Conservation (phyloP, 2,329 filamentous ascomycete species). For the Hawksworthiomyces lignivorus region DNA sequence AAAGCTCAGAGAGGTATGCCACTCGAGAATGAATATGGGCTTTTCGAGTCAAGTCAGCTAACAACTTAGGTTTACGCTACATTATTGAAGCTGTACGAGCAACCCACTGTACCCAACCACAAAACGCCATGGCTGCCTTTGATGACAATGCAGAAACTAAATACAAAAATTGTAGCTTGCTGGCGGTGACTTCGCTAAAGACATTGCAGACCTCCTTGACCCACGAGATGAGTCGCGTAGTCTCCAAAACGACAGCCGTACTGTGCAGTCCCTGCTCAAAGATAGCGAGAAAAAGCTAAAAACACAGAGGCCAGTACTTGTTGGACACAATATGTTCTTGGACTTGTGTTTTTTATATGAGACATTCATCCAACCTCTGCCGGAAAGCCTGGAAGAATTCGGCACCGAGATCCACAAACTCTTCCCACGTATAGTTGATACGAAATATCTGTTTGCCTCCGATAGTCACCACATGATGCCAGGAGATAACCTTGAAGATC, state of each 20-base stretch:
- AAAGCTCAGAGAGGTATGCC: conserved; percentile 15
- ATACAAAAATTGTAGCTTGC: conserved; percentile 15
- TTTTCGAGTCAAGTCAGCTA: too few relatives aligned
- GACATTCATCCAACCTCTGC: conserved; percentile 53
- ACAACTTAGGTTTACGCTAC: conserved; percentile 16
- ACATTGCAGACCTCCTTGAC: conserved; percentile 3
- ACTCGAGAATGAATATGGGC: too few relatives aligned
- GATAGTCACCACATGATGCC: conserved; percentile 68
- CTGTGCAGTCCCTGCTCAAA: conserved; percentile 8
- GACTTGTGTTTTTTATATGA: conserved; percentile 57
- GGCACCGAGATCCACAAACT: conserved; percentile 37
- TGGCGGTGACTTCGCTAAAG: conserved; percentile 20
- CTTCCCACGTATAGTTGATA: conserved; percentile 47
- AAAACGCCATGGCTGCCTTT: too few relatives aligned
- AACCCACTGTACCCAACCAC: too few relatives aligned
- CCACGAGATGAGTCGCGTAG: background rate
- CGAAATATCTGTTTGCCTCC: conserved; percentile 67
- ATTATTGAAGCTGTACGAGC: conserved; percentile 25
- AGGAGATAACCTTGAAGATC: conserved; percentile 13
- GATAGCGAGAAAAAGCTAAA: conserved; percentile 23
- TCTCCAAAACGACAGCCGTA: too few relatives aligned
- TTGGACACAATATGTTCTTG: conserved; percentile 59
- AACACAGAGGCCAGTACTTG: conserved; percentile 31
- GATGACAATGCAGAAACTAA: background rate
- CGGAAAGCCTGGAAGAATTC: conserved; percentile 46